A percentile compares a stretch with the other conserved stretches of the same genome.
These are phyloP conservation scores for Phoma sp. DNA, from an alignment of 2,329 filamentous ascomycete species.

Conservation along the genomic window DNA sequence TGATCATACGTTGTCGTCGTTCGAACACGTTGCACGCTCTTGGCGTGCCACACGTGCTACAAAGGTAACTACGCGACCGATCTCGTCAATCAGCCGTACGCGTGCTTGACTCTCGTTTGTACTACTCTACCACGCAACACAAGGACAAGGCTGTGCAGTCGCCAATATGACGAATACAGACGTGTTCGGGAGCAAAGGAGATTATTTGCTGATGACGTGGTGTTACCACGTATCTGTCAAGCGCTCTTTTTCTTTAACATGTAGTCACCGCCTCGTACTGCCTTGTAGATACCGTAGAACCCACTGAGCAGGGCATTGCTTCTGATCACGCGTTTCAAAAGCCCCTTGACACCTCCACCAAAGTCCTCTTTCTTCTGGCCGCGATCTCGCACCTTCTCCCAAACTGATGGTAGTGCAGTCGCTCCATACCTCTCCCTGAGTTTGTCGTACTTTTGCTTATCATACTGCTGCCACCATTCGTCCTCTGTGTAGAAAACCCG, in stretches of 20 bases:
- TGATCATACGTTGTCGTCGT: too few relatives aligned
- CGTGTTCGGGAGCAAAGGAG: too few relatives aligned
- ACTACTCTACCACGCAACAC: background rate
- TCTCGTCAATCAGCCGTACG: background rate
- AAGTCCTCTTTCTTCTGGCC: slow-evolving; percentile 31
- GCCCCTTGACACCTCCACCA: slow-evolving; percentile 28
- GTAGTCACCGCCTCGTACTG: slow-evolving; percentile 41
- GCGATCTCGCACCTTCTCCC: slow-evolving; percentile 65
- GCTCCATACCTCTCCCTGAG: slow-evolving; percentile 69
- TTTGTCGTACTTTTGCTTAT: slow-evolving; percentile 64
- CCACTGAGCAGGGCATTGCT: slow-evolving; percentile 43
- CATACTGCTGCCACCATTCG: slow-evolving; percentile 72
- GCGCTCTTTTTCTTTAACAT: slow-evolving; percentile 34
- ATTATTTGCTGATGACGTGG: background rate
- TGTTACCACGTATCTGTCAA: background rate
- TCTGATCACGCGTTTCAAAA: slow-evolving; percentile 32
- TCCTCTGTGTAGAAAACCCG: slow-evolving; percentile 80
- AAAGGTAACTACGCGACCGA: slow-evolving; percentile 1
- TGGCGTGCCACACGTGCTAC: background rate
- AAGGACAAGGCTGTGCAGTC: background rate
- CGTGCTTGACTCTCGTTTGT: slow-evolving; percentile 9
- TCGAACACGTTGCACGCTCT: background rate
- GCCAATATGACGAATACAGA: too few relatives aligned
- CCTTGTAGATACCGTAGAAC: slow-evolving; percentile 48
- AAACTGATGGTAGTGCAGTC: slow-evolving; percentile 67